Percentiles rank a stretch among this genome's conserved stretches.
phyloP scores from a whole-genome alignment of 2,329 filamentous ascomycete genomes.

The Penicillium hordei region DNA sequence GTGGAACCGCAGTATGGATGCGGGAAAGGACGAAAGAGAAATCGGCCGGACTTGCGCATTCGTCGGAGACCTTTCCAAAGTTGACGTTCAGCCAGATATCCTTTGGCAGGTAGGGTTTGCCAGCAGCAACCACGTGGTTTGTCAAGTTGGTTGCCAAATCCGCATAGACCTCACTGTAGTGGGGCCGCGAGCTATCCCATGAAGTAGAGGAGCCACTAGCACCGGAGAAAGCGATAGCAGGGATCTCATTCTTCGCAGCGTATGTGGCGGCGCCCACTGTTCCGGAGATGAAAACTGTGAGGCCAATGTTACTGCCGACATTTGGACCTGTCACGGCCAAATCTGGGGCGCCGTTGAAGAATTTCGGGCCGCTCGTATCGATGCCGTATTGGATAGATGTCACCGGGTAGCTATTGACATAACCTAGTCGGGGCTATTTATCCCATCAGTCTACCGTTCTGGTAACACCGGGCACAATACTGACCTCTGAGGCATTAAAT shows the following conservation, averaged over 20 bases:
- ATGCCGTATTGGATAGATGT: conserved; percentile 66
- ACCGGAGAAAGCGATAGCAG: conserved; percentile 68
- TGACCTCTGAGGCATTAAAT: conserved; percentile 52
- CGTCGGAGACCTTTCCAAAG: conserved; percentile 54
- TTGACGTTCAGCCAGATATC: conserved; percentile 69
- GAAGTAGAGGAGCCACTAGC: conserved; percentile 50
- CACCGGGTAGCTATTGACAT: conserved; percentile 69
- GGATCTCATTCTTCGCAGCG: conserved; percentile 57
- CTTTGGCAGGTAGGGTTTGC: conserved; percentile 62
- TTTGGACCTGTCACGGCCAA: conserved; percentile 68
- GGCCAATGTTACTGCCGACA: conserved; percentile 58
- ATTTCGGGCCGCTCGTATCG: conserved; percentile 53
- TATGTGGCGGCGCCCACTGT: conserved; percentile 66
- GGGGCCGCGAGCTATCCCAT: conserved; percentile 53
- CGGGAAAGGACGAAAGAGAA: conserved; percentile 66
- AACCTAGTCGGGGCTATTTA: conserved; percentile 58
- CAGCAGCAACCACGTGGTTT: conserved; percentile 54
- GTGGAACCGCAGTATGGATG: conserved; percentile 51
- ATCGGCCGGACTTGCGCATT: conserved; percentile 53
- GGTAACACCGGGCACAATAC: background rate
- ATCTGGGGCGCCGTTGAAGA: conserved; percentile 59
- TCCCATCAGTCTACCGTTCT: background rate
- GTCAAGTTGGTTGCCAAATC: conserved; percentile 62
- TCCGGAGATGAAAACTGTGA: conserved; percentile 60
- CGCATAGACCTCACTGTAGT: conserved; percentile 61